Evolutionary conservation across 148 eudicot genomes (phyloP).

Genomic region (Rhododendron henanense): DNA sequence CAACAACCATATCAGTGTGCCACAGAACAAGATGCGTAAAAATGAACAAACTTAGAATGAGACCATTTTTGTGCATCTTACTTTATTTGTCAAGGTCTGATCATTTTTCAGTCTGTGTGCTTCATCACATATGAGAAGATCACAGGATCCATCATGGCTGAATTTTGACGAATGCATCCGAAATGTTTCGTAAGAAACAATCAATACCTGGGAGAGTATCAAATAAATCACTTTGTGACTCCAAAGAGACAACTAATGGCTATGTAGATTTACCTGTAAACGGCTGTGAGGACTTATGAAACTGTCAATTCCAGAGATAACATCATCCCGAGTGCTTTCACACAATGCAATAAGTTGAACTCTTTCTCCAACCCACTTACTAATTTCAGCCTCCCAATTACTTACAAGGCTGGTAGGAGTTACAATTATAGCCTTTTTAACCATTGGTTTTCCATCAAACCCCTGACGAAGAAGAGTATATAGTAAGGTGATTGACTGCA

Average conservation of each 20-base stretch:
- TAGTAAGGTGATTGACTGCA: conserved; percentile 92
- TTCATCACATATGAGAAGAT: conserved; percentile 96
- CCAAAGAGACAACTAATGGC: conserved; percentile 12
- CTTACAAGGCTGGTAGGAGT: conserved; percentile 98
- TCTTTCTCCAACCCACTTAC: conserved; percentile 91
- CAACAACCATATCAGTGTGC: background rate
- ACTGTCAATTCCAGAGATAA: conserved; percentile 65
- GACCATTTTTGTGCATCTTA: conserved; percentile 26
- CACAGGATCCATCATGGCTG: conserved; percentile 69
- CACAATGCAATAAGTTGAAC: conserved; percentile 85
- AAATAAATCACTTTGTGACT: conserved; percentile 18
- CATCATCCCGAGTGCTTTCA: conserved; percentile 90
- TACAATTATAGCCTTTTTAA: conserved; percentile 87
- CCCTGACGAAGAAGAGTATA: conserved; percentile 94
- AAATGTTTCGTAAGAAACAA: conserved; percentile 96
- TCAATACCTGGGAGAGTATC: conserved; percentile 62
- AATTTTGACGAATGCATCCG: conserved; percentile 89
- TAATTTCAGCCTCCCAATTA: conserved; percentile 98
- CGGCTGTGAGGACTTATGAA: conserved; percentile 55
- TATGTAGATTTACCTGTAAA: conserved; percentile 52
- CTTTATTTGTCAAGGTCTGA: conserved; percentile 89
- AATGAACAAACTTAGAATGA: background rate
- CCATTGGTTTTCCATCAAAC: conserved; percentile 92
- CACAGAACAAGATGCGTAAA: conserved; percentile 1
- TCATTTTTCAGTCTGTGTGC: conserved; percentile 98